Conservation (phyloP, 1,139 yeast genomes). For the Yamadazyma dendronema region DNA sequence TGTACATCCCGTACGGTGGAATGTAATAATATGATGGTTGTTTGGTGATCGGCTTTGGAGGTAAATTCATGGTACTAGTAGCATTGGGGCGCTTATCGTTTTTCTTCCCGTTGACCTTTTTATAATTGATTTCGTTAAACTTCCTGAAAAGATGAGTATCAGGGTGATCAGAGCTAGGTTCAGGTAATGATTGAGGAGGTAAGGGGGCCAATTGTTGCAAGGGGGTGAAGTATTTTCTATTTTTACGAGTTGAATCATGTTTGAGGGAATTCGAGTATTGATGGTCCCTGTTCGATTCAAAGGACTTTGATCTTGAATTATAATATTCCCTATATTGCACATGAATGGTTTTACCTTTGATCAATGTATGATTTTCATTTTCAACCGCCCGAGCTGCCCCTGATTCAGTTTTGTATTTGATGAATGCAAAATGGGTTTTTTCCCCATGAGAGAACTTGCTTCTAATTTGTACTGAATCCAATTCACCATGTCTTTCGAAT, state of each 20-base stretch:
- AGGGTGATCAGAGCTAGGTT: background rate
- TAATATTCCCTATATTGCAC: conserved; percentile 76
- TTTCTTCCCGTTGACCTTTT: no score
- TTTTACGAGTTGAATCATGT: no score
- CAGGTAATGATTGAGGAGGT: background rate
- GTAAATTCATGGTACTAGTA: no score
- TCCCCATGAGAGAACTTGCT: conserved; percentile 18
- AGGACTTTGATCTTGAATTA: background rate
- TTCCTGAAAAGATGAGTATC: background rate
- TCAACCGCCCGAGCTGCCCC: conserved; percentile 84
- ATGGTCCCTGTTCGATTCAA: background rate
- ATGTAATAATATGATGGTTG: background rate
- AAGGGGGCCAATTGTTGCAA: background rate
- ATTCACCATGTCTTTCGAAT: conserved; percentile 66
- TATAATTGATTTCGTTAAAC: no score
- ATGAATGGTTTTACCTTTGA: conserved; percentile 72
- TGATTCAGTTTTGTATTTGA: conserved; percentile 60
- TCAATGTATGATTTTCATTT: conserved; percentile 75
- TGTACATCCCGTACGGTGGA: background rate
- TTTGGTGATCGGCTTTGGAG: background rate
- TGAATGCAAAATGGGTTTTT: conserved; percentile 56
- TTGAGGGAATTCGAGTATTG: background rate
- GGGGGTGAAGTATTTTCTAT: background rate
- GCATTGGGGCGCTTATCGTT: no score
- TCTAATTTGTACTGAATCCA: conserved; percentile 52